phyloP scores from a whole-genome alignment of 2,329 filamentous ascomycete species.

The Clonostachys chloroleuca region DNA sequence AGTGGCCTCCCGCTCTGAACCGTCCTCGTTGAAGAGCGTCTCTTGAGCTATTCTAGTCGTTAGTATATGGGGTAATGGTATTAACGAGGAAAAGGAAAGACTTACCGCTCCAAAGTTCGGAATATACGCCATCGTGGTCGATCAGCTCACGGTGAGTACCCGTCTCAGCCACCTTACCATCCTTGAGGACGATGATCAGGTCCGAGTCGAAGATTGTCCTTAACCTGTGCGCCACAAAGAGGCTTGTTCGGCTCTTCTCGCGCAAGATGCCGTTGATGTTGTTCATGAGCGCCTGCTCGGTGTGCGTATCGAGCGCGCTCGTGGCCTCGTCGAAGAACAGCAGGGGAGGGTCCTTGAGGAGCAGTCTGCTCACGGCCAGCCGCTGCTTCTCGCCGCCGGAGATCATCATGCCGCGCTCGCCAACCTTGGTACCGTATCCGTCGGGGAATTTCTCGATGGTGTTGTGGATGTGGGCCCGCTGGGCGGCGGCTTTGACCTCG shows the following conservation, averaged over 20 bases:
- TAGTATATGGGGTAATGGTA: constrained; percentile 7
- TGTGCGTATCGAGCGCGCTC: constrained; percentile 87
- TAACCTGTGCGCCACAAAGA: constrained; percentile 90
- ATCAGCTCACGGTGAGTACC: constrained; percentile 85
- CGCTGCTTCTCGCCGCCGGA: constrained; percentile 93
- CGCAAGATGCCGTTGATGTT: constrained; percentile 92
- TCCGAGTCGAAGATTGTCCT: constrained; percentile 93
- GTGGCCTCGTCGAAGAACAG: constrained; percentile 96
- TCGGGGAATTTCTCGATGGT: constrained; percentile 76
- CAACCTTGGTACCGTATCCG: constrained; percentile 88
- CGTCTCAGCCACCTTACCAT: constrained; percentile 80
- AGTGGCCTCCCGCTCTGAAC: constrained; percentile 30
- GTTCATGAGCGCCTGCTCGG: constrained; percentile 81
- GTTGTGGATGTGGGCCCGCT: constrained; percentile 79
- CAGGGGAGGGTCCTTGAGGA: constrained; percentile 85
- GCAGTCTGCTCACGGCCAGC: constrained; percentile 74
- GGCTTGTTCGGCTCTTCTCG: constrained; percentile 84
- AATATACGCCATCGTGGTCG: constrained; percentile 74
- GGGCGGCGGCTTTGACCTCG: constrained; percentile 71
- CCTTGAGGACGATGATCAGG: constrained; percentile 84
- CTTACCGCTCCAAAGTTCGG: constrained; percentile 85
- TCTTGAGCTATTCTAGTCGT: constrained; percentile 50
- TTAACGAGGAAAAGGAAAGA: constrained; percentile 7
- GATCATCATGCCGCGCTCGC: constrained; percentile 95
- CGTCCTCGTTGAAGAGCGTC: constrained; percentile 47